Conservation (phyloP, 805 yeast genomes). For the Metschnikowia shivogae region DNA sequence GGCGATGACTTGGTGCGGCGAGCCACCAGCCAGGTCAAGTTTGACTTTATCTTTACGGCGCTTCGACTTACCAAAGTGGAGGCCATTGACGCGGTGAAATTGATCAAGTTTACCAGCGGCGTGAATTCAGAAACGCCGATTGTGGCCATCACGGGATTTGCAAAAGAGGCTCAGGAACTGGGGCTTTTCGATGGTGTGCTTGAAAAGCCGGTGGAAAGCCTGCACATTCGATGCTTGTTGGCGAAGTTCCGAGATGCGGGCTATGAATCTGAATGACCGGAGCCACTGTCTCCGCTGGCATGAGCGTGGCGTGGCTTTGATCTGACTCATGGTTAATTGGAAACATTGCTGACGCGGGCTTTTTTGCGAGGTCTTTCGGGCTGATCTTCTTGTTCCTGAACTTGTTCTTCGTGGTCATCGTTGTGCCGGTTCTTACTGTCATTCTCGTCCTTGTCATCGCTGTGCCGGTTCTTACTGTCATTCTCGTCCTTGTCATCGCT, state of each 20-base stretch:
- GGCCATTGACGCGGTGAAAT: slow-evolving; percentile 71
- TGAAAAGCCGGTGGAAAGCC: slow-evolving; percentile 58
- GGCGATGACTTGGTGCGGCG: slow-evolving; percentile 82
- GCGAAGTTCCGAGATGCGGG: slow-evolving; percentile 6
- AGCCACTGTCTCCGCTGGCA: not conserved
- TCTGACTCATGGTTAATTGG: not conserved
- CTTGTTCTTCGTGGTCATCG: too few species aligned
- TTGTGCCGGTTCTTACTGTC: too few species aligned
- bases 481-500: not conserved
- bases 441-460: not conserved
- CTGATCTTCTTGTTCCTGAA: too few species aligned
- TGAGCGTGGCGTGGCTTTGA: not conserved
- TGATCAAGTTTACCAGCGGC: slow-evolving; percentile 71
- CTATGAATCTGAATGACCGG: not conserved
- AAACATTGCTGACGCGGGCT: too few species aligned
- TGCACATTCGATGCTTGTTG: slow-evolving; percentile 10
- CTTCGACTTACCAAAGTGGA: slow-evolving; percentile 62
- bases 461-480: too few species aligned
- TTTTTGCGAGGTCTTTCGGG: too few species aligned
- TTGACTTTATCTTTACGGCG: slow-evolving; percentile 80
- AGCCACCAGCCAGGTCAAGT: slow-evolving; percentile 77
- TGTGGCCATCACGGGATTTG: slow-evolving; percentile 68
- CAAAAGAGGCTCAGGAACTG: slow-evolving; percentile 56
- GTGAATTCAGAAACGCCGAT: slow-evolving; percentile 76
- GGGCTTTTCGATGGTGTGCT: slow-evolving; percentile 63